Conservation (phyloP, 345 rosid species). For the Theobroma cacao region DNA sequence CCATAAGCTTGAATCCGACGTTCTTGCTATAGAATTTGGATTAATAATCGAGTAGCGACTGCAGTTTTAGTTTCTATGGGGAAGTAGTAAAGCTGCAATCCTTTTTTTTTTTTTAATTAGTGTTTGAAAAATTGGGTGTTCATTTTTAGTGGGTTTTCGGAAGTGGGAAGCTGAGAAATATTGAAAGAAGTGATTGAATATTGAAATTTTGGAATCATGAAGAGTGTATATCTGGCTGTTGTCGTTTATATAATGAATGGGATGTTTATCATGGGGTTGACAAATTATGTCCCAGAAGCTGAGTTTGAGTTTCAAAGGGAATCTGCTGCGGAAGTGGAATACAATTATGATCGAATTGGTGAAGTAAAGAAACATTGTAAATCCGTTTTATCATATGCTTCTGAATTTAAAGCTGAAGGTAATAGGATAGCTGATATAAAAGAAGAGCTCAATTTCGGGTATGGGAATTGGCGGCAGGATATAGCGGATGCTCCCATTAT, state of each 20-base stretch:
- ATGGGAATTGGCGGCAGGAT: constrained; percentile 83
- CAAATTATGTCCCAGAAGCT: constrained; percentile 7
- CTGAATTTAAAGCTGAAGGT: constrained; percentile 41
- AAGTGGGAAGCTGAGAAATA: constrained; percentile 16
- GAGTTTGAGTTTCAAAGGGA: constrained; percentile 20
- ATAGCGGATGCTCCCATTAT: constrained; percentile 56
- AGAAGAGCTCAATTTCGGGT: constrained; percentile 41
- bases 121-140: not conserved
- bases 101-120: not conserved
- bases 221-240: constrained; percentile 14
- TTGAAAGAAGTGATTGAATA: constrained; percentile 10
- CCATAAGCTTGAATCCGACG: not conserved
- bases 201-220: constrained; percentile 27
- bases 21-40: not conserved
- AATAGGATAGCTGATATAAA: constrained; percentile 37
- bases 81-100: not conserved
- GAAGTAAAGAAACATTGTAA: constrained; percentile 64
- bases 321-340: constrained; percentile 24
- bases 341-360: constrained; percentile 54
- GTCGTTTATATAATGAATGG: constrained; percentile 27
- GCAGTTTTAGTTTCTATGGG: not conserved
- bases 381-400: constrained; percentile 55
- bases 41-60: not conserved
- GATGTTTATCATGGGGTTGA: constrained; percentile 22
- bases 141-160: constrained; percentile 18